Percentiles rank a stretch among this genome's conserved stretches.
Evolutionary conservation across 305 asterid species (phyloP).

Genomic region (Rubia balearica): DNA sequence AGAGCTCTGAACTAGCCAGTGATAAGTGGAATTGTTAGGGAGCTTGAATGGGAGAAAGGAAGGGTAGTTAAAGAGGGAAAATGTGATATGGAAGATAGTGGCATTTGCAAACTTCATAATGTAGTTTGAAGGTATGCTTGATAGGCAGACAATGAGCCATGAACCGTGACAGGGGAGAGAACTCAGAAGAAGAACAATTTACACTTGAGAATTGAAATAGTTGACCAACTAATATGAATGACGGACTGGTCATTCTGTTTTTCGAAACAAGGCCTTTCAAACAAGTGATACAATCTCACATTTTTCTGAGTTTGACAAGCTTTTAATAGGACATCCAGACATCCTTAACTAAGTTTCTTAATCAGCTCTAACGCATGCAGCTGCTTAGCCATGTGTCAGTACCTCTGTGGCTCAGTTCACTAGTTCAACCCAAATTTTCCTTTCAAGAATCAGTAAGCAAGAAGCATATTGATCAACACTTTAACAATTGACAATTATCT

Average conservation of each 20-base stretch:
- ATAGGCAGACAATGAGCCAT: no score
- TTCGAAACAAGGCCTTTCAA: background rate
- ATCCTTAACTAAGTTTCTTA: background rate
- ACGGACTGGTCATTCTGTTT: background rate
- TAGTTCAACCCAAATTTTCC: background rate
- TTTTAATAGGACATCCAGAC: background rate
- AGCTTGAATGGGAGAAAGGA: no score
- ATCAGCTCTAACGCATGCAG: background rate
- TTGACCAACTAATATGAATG: background rate
- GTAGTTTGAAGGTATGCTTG: no score
- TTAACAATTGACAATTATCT: conserved; percentile 5
- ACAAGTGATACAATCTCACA: background rate
- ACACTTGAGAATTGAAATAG: background rate
- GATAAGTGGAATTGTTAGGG: no score
- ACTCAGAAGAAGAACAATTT: background rate
- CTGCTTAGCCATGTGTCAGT: background rate
- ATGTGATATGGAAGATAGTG: no score
- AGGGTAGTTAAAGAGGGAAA: no score
- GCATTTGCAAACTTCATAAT: no score
- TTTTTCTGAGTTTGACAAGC: background rate
- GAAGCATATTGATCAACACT: background rate
- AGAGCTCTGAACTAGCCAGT: no score
- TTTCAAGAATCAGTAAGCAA: background rate
- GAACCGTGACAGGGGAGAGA: background rate
- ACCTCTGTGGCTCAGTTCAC: background rate